Evolutionary conservation across 2,329 filamentous ascomycete genomes (phyloP), one percentile per base, ranked within the genome.

Genomic region (Ceratocystis huliohia): DNA sequence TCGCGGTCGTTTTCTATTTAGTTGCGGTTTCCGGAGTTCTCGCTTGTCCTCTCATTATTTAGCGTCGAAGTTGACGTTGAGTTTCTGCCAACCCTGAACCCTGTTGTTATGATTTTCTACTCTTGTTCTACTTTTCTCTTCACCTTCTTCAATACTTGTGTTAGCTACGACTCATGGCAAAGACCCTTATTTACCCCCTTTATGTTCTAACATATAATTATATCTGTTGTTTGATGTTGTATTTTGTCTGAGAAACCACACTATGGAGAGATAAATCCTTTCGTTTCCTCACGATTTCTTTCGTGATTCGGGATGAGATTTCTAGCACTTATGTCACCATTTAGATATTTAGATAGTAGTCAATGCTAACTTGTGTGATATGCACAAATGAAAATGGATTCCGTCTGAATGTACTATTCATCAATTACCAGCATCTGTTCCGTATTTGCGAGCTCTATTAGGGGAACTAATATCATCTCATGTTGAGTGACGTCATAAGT

Each of bases 301-400:
- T 41, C 13, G 37, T 41, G 37, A 41, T 13, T 13, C 13, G 37
- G 44, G 7, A 25, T 28, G 25, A 59, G 56, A 37, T n/a, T 59
- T 20, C 20, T n/a, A 33, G 15, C 28, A 57, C 56, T 6, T 59
- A 20, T 17, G 28, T 28, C 17, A 20, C 56, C 56, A 33, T 59
- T 59, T 59, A 59, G 56, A 59, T 59, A 59, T 59, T 59, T 59
- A 59, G 56, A 59, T 59, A 59, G 28, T 59, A 59, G 30, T 37
- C 15, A 59, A 59, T 37, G 30, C 28, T 30, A 33, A 53, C 28
- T 59, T 59, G 56, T n/a, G 56, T 37, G 28, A 37, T 59, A 59
- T 37, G 56, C 56, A 17, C 20, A 64, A 50, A 20, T 13, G 20
- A 44, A 50, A n/a, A 20, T 1, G 10, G 15, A n/a, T 59, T 56